phyloP scores from a whole-genome alignment of 345 rosid species.

The Euclidium syriacum region DNA sequence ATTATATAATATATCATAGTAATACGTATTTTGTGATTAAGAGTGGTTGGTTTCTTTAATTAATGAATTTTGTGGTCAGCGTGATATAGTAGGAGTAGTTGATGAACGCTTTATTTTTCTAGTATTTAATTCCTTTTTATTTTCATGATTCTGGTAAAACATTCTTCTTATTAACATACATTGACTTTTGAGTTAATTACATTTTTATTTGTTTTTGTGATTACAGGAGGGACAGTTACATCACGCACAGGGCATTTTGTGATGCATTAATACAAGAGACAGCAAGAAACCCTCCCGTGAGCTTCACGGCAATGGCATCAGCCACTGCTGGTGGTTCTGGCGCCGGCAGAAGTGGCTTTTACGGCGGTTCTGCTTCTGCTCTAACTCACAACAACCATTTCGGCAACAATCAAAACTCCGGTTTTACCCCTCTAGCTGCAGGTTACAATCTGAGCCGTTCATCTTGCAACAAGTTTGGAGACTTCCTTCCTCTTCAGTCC shows the following conservation, averaged over 20 bases:
- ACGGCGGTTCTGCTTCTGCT: conserved; percentile 31
- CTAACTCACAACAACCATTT: conserved; percentile 28
- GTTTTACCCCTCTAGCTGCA: conserved; percentile 19
- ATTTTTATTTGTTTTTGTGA: neutral
- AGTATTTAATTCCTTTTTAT: neutral
- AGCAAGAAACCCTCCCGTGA: conserved; percentile 50
- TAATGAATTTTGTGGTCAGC: conserved; percentile 13
- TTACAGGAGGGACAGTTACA: conserved; percentile 76
- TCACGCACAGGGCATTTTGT: conserved; percentile 82
- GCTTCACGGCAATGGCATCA: conserved; percentile 38
- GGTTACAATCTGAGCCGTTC: conserved; percentile 31
- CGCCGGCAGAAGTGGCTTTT: conserved; percentile 35
- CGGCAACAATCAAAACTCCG: conserved; percentile 9
- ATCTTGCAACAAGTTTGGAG: conserved; percentile 27
- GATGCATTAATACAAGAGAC: conserved; percentile 77
- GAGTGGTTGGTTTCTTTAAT: conserved; percentile 27
- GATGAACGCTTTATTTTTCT: conserved; percentile 26
- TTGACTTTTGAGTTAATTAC: neutral
- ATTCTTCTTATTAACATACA: neutral
- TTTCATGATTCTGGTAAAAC: neutral
- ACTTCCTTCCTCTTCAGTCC: conserved; percentile 38
- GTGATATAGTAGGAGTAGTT: conserved; percentile 27
- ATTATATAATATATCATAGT: neutral
- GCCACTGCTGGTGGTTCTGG: conserved; percentile 7
- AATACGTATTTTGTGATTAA: neutral